Evolutionary conservation across 164 flowering plant species (phyloP), one percentile per base, ranked within the genome.

Genomic region (Vitis rupestris): DNA sequence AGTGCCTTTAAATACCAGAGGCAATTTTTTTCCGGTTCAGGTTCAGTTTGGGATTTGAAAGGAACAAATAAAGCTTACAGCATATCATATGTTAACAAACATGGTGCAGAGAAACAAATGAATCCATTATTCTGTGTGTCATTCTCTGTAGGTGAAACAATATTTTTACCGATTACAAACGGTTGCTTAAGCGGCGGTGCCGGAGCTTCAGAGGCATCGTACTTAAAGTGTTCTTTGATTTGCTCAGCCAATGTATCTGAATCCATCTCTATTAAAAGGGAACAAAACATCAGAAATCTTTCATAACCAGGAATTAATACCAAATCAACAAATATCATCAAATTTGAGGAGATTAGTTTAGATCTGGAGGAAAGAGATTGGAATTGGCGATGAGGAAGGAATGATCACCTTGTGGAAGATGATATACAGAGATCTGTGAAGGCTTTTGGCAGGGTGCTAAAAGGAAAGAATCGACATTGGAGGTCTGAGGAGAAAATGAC

Each of bases 81-180:
- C 1, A 6, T 37, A 11, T 16, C 13, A 49, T 50, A 48, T n/a
- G 12, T 8, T 17, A 27, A 2, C 61, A 58, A n/a, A 58, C 29
- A 5, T 49, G 12, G 27, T 19, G 9, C 27, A 10, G 29, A 48
- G 50, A 63, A 19, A 63, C 27, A 10, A 51, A 51, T 9, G 14
- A 51, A 51, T 15, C 14, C 4, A 9, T 10, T 0, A 53, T 23
- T 7, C 8, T 1, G 30, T 47, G 29, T 44, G 19, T 16, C n/a
- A 30, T 37, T 37, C 44, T 37, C 44, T 37, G 44, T 37, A 37
- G 7, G 44, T 37, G 44, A 48, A 61, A 61, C 27, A 48, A 53
- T 31, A 27, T 64, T 0, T 3, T 50, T 71, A 83, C 91, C 91
- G 54, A 87, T 87, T 13, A 87, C 72, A 53, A 88, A 88, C 1